Percentiles rank a stretch among this genome's conserved stretches.
These are phyloP conservation scores for Ananas comosus DNA, from an alignment of 176 grass and related monocot genomes.

Conservation along the genomic window DNA sequence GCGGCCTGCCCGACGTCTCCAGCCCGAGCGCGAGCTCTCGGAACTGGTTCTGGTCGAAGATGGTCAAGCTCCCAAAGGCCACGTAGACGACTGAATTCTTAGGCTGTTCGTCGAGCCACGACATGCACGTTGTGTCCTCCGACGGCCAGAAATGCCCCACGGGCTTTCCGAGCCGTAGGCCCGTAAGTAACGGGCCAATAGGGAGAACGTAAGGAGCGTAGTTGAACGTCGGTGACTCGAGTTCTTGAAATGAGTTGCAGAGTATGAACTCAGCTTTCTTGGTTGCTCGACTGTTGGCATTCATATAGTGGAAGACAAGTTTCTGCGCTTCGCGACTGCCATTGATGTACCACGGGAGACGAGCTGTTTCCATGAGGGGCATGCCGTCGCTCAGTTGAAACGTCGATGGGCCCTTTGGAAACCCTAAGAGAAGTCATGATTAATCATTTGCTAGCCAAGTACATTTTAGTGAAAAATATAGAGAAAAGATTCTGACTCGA, in stretches of 20 bases:
- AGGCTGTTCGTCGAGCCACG: constrained; percentile 43
- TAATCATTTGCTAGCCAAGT: background rate
- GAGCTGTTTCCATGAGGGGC: constrained; percentile 10
- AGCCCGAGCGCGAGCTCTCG: constrained; percentile 55
- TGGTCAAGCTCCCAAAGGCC: constrained; percentile 51
- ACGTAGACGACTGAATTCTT: constrained; percentile 41
- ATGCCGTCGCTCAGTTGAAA: constrained; percentile 28
- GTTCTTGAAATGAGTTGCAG: constrained; percentile 55
- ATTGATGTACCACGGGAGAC: constrained; percentile 20
- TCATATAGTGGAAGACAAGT: constrained; percentile 1
- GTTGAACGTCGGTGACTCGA: constrained; percentile 32
- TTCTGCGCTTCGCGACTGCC: background rate
- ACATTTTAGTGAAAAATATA: background rate
- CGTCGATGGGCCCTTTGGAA: constrained; percentile 8
- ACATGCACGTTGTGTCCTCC: constrained; percentile 24
- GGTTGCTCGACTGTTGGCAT: background rate
- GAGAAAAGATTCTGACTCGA: no score
- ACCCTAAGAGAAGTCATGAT: constrained; percentile 8
- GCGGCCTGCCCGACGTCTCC: constrained; percentile 20
- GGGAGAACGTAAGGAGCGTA: constrained; percentile 27
- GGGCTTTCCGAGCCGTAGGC: background rate
- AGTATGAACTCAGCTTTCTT: constrained; percentile 15
- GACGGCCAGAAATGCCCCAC: constrained; percentile 48
- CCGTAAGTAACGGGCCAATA: constrained; percentile 28
- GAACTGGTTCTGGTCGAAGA: constrained; percentile 26